phyloP scores from a whole-genome alignment of 208 protist species.

The Angomonas ambiguus region DNA sequence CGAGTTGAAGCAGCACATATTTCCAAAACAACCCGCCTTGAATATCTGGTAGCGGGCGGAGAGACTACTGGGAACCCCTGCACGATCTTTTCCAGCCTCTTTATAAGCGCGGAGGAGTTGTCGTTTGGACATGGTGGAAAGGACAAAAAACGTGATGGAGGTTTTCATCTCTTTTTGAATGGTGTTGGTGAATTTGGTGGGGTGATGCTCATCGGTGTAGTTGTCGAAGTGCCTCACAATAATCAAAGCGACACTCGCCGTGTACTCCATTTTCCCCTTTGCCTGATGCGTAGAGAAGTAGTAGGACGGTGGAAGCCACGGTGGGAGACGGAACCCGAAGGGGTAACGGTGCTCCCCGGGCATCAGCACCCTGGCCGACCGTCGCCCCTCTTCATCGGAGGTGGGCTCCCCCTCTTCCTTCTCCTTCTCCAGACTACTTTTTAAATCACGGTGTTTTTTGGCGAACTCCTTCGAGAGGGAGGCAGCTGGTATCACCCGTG shows the following conservation, averaged over 20 bases:
- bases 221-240: background rate
- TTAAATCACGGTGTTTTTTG: constrained; percentile 18
- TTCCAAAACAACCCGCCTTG: constrained; percentile 30
- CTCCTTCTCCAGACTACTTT: constrained; percentile 13
- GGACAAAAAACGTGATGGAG: constrained; percentile 33
- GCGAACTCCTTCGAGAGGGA: constrained; percentile 22
- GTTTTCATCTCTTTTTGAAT: constrained; percentile 19
- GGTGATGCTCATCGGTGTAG: constrained; percentile 10
- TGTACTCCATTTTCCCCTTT: constrained; percentile 37
- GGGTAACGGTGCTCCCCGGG: constrained; percentile 52
- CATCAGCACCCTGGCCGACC: constrained; percentile 21
- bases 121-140: constrained; percentile 44
- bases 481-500: constrained; percentile 27
- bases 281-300: constrained; percentile 41
- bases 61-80: constrained; percentile 5
- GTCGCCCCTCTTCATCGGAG: background rate
- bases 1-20: constrained; percentile 45
- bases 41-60: constrained; percentile 55
- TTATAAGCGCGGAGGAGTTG: constrained; percentile 46
- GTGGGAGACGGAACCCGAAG: constrained; percentile 48
- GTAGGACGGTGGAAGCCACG: constrained; percentile 62
- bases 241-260: constrained; percentile 29
- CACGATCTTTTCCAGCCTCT: constrained; percentile 22
- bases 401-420: constrained; percentile 7
- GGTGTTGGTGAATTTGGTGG: constrained; percentile 14